Evolutionary conservation across 164 flowering plant genomes (phyloP).

Genomic region (Hamamelis virginiana): DNA sequence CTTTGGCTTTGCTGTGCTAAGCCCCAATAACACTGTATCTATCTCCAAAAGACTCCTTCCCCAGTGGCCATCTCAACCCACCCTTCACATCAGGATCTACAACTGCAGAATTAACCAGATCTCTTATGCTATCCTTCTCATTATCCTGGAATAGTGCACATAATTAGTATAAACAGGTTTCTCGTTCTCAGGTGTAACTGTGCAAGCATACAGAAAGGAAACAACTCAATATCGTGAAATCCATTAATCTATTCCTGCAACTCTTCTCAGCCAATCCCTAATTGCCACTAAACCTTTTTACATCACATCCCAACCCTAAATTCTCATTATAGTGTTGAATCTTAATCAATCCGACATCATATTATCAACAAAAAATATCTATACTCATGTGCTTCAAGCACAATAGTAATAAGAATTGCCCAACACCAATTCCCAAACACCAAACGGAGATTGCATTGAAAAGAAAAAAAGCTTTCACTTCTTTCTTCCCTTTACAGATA

Average conservation of each 20-base stretch:
- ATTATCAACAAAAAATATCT: neutral
- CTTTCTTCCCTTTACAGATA: neutral
- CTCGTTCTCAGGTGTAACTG: neutral
- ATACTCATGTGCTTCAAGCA: neutral
- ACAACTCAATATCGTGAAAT: neutral
- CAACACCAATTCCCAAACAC: neutral
- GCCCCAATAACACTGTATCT: constrained; percentile 38
- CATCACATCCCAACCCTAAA: too few relatives aligned
- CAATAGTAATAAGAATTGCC: neutral
- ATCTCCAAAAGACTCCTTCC: constrained; percentile 41
- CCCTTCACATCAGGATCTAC: constrained; percentile 49
- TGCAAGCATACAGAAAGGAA: neutral
- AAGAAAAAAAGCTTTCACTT: too few relatives aligned
- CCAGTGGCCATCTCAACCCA: constrained; percentile 62
- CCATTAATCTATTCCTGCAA: neutral
- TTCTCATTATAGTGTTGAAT: too few relatives aligned
- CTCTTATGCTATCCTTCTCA: constrained; percentile 37
- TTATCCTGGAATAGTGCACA: constrained; percentile 35
- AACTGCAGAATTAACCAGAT: constrained; percentile 43
- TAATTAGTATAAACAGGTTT: neutral
- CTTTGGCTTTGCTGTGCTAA: constrained; percentile 45
- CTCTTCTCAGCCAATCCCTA: too few relatives aligned
- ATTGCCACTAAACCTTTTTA: too few relatives aligned
- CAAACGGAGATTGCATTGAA: neutral
- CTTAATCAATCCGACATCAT: too few relatives aligned